phyloP scores from a whole-genome alignment of 140 eudicot species.

The Ambrosia hybrid region DNA sequence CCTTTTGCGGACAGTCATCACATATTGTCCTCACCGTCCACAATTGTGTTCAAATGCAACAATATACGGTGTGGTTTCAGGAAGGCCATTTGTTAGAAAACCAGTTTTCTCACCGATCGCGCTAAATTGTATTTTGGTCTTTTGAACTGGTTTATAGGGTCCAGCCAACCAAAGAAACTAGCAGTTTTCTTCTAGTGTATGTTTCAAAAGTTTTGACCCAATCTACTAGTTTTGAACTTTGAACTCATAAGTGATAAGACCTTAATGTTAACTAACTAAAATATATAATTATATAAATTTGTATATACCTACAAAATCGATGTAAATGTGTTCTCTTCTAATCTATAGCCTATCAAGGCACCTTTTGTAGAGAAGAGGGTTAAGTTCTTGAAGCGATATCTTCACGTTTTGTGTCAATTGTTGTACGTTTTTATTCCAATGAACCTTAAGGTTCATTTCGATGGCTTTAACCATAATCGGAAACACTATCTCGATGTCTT shows the following conservation, averaged over 20 bases:
- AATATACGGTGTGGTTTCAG: too few species aligned
- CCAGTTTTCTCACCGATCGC: too few species aligned
- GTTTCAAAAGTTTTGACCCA: background rate
- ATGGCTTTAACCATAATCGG: constrained; percentile 59
- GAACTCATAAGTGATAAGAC: background rate
- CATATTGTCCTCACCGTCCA: too few species aligned
- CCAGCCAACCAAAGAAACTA: too few species aligned
- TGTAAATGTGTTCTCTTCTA: constrained; percentile 36
- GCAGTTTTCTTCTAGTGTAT: too few species aligned
- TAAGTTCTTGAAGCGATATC: constrained; percentile 56
- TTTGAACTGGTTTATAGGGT: too few species aligned
- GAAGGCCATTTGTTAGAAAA: too few species aligned
- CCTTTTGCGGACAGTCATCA: too few species aligned
- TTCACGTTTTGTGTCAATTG: constrained; percentile 62
- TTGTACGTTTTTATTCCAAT: constrained; percentile 65
- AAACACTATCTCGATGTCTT: constrained; percentile 55
- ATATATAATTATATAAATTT: background rate
- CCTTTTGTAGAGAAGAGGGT: constrained; percentile 47
- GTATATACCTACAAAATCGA: background rate
- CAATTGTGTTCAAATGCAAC: too few species aligned
- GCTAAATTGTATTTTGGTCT: too few species aligned
- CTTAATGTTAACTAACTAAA: background rate
- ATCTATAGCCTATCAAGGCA: constrained; percentile 37
- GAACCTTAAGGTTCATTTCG: constrained; percentile 57
- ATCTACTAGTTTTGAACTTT: background rate